Percentiles rank a stretch among this genome's conserved stretches.
phyloP scores from a whole-genome alignment of 176 grass and related monocot species.

The Leersia perrieri region DNA sequence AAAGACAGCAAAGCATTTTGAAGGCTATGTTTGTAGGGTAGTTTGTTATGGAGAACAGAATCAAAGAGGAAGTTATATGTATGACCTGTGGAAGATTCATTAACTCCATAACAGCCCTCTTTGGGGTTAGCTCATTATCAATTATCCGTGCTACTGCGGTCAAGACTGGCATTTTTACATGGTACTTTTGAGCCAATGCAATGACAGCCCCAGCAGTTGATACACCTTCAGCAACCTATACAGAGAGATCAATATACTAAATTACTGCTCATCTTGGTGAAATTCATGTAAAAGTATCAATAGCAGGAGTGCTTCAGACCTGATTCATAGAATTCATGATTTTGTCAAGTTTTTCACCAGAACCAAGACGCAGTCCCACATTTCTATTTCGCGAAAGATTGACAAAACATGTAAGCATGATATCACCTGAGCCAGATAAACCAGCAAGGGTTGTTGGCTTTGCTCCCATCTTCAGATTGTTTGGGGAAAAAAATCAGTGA shows the following conservation, averaged over 20 bases:
- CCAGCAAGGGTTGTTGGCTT: constrained; percentile 89
- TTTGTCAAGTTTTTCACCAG: constrained; percentile 75
- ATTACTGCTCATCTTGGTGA: constrained; percentile 15
- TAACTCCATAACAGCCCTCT: constrained; percentile 86
- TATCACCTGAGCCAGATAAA: constrained; percentile 90
- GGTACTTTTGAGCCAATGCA: constrained; percentile 87
- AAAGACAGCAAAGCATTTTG: neutral
- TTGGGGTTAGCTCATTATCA: constrained; percentile 88
- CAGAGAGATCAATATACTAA: neutral
- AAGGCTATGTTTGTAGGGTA: neutral
- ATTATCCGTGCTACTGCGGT: constrained; percentile 92
- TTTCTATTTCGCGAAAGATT: constrained; percentile 95
- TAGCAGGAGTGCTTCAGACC: constrained; percentile 36
- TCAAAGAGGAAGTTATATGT: constrained; percentile 8
- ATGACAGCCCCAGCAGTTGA: constrained; percentile 95
- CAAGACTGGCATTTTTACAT: constrained; percentile 93
- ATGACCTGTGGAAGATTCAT: constrained; percentile 94
- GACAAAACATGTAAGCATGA: constrained; percentile 98
- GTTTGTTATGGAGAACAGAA: constrained; percentile 9
- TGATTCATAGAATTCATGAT: constrained; percentile 92
- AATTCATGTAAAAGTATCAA: neutral
- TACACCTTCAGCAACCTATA: constrained; percentile 91
- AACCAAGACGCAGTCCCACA: constrained; percentile 82
- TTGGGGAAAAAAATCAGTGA: neutral
- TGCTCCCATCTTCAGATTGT: constrained; percentile 80